phyloP scores from a whole-genome alignment of 1,284 basidiomycete genomes.

The Puccinia novopanici region DNA sequence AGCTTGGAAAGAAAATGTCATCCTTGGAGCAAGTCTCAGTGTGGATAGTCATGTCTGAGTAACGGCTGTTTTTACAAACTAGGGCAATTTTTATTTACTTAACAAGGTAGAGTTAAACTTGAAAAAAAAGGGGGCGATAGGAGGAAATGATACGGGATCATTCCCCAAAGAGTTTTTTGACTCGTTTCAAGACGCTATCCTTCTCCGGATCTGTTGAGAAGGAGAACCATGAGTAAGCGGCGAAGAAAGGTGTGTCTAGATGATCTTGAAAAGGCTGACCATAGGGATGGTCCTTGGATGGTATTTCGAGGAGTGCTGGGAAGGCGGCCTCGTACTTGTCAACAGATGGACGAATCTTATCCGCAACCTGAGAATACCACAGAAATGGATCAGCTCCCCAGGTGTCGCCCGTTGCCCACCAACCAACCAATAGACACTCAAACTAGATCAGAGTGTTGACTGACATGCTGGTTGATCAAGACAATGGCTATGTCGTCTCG shows the following conservation, averaged over 20 bases:
- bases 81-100: background rate
- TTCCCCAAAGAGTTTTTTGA: slow-evolving; percentile 94
- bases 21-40: background rate
- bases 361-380: slow-evolving; percentile 70
- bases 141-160: slow-evolving; percentile 58
- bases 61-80: slow-evolving; percentile 3
- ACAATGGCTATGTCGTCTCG: slow-evolving; percentile 91
- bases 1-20: background rate
- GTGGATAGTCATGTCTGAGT: background rate
- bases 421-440: slow-evolving; percentile 2
- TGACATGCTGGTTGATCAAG: slow-evolving; percentile 92
- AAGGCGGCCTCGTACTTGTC: slow-evolving; percentile 95
- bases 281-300: slow-evolving; percentile 72
- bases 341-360: slow-evolving; percentile 91
- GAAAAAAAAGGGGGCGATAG: background rate
- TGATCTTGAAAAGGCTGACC: slow-evolving; percentile 54
- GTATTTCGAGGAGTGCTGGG: slow-evolving; percentile 94
- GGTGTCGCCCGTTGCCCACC: slow-evolving; percentile 5
- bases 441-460: slow-evolving; percentile 55
- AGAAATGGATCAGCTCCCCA: no score
- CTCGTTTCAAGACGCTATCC: slow-evolving; percentile 93
- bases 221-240: background rate
- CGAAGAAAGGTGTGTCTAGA: background rate
- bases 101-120: background rate
- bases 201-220: slow-evolving; percentile 79